phyloP scores from a whole-genome alignment of 2,329 filamentous ascomycete genomes.

The Microcera coccophila region DNA sequence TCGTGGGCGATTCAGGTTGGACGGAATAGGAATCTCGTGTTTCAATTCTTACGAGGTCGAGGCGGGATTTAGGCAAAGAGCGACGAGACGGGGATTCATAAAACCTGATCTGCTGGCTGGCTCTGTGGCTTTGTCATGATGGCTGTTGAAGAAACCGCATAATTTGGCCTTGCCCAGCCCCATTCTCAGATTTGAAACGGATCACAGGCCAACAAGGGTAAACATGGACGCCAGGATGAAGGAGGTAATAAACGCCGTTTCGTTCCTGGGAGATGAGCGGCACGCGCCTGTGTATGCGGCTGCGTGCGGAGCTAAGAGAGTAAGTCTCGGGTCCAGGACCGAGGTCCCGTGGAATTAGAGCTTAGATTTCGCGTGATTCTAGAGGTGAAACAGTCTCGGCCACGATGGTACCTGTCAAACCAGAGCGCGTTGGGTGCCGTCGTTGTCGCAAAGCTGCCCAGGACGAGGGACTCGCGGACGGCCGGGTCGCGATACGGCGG shows the following conservation, averaged over 20 bases:
- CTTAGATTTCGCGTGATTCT: conserved; percentile 11
- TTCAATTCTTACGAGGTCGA: not conserved
- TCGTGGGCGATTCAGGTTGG: not conserved
- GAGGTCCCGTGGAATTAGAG: conserved; percentile 16
- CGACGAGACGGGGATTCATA: not conserved
- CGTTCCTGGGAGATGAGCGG: conserved; percentile 19
- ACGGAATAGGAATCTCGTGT: not conserved
- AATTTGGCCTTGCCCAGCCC: conserved; percentile 4
- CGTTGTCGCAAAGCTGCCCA: conserved; percentile 19
- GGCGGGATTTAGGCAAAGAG: not conserved
- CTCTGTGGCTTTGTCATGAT: too few relatives aligned
- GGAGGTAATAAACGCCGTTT: conserved; percentile 15
- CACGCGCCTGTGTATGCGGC: conserved; percentile 8
- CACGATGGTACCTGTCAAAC: conserved; percentile 11
- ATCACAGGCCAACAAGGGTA: conserved; percentile 21
- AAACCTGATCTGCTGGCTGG: not conserved
- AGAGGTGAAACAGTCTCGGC: conserved; percentile 24
- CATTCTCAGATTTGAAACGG: conserved; percentile 20
- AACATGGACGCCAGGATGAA: conserved; percentile 18
- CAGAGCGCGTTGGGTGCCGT: conserved; percentile 7
- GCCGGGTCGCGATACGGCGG: conserved; percentile 18
- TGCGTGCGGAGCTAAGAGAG: not conserved
- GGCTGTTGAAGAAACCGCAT: not conserved
- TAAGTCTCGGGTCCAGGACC: conserved; percentile 11
- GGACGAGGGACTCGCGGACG: conserved; percentile 5